Percentiles rank a stretch among this genome's conserved stretches.
phyloP scores from a whole-genome alignment of 129 eudicot species.

The Erigeron canadensis region DNA sequence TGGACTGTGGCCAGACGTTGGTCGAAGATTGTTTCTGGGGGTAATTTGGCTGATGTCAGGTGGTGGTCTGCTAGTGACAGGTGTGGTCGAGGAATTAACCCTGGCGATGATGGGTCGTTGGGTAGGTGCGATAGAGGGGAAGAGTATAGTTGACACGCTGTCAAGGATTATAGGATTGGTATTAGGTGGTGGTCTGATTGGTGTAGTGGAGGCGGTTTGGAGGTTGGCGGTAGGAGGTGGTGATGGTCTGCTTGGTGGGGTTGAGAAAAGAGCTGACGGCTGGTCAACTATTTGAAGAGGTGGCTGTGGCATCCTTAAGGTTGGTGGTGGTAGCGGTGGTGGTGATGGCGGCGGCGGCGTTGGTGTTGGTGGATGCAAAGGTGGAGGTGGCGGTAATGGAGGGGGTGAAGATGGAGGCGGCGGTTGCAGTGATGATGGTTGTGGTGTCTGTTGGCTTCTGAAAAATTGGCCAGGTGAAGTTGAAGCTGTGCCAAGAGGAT shows the following conservation, averaged over 20 bases:
- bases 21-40: slow-evolving; percentile 1
- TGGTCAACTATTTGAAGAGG: slow-evolving; percentile 52
- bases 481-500: slow-evolving; percentile 3
- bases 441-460: slow-evolving; percentile 31
- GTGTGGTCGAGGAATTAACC: neutral
- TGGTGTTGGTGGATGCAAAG: slow-evolving; percentile 18
- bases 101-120: neutral
- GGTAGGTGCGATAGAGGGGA: neutral
- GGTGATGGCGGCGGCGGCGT: neutral
- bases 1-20: neutral
- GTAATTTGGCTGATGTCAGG: neutral
- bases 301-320: neutral
- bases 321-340: neutral
- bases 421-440: slow-evolving; percentile 4
- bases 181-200: slow-evolving; percentile 36
- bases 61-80: slow-evolving; percentile 8
- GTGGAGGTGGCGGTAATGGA: neutral
- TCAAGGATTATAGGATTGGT: neutral
- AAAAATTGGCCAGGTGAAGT: slow-evolving; percentile 35
- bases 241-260: slow-evolving; percentile 29
- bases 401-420: neutral
- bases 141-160: neutral
- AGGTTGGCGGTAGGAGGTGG: slow-evolving; percentile 1
- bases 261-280: slow-evolving; percentile 46
- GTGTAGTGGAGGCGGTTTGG: neutral